These are phyloP conservation scores for Fistulifera solaris DNA, from an alignment of 108 stramenopile genomes.

Conservation along the genomic window DNA sequence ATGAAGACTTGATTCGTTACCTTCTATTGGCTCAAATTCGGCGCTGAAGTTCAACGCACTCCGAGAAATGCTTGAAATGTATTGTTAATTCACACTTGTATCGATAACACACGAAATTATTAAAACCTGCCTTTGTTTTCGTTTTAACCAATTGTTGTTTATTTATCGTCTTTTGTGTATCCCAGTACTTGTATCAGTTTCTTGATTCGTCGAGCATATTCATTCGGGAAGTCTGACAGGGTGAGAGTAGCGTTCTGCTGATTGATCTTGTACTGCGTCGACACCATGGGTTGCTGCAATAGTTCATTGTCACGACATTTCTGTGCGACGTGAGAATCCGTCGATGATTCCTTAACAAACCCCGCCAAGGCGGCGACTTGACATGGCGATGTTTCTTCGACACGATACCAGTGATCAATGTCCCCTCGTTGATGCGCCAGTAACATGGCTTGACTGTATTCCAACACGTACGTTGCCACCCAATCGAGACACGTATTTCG, in stretches of 20 bases:
- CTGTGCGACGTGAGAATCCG: not conserved
- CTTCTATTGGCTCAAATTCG: too few relatives aligned
- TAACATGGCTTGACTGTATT: slow-evolving; percentile 7
- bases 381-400: not conserved
- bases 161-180: too few relatives aligned
- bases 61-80: too few relatives aligned
- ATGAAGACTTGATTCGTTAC: too few relatives aligned
- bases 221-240: not conserved
- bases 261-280: not conserved
- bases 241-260: not conserved
- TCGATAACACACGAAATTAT: too few relatives aligned
- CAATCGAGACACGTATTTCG: not conserved
- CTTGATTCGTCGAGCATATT: too few relatives aligned
- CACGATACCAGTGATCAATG: not conserved
- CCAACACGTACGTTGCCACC: not conserved
- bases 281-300: not conserved
- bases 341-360: not conserved
- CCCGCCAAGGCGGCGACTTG: slow-evolving; percentile 1
- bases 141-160: too few relatives aligned
- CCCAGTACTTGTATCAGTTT: too few relatives aligned
- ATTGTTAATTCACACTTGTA: too few relatives aligned
- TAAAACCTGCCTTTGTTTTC: too few relatives aligned
- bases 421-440: not conserved
- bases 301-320: not conserved
- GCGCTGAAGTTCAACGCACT: too few relatives aligned